Conservation (phyloP, 441 rosid species). For the Isatis lusitanica region DNA sequence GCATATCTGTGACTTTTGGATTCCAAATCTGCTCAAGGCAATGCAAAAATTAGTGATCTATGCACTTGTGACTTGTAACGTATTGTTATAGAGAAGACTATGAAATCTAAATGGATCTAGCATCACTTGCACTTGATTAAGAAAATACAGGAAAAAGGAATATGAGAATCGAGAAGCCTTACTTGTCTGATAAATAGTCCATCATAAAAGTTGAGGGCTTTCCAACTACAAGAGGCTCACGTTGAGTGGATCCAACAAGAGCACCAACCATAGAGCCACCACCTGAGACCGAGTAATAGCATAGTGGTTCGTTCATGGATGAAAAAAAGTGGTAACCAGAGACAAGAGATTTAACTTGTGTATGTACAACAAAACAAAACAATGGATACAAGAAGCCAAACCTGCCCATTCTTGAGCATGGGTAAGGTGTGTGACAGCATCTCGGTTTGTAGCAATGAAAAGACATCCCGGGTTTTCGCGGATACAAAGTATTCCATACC, state of each 20-base stretch:
- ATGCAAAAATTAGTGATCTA: conserved; percentile 7
- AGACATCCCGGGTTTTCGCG: conserved; percentile 81
- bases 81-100: neutral
- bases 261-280: conserved; percentile 91
- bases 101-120: neutral
- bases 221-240: conserved; percentile 73
- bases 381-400: conserved; percentile 20
- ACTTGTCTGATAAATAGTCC: conserved; percentile 81
- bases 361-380: neutral
- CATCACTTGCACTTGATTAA: neutral
- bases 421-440: conserved; percentile 79
- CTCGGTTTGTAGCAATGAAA: conserved; percentile 76
- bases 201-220: conserved; percentile 85
- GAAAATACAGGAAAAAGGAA: neutral
- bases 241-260: conserved; percentile 62
- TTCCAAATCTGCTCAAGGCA: conserved; percentile 77
- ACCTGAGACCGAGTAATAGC: conserved; percentile 40
- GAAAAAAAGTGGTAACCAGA: neutral
- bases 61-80: neutral
- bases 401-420: conserved; percentile 96
- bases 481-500: conserved; percentile 76
- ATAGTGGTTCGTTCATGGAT: neutral
- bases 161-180: conserved; percentile 27
- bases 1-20: conserved; percentile 75
- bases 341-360: no score